Percentiles rank a stretch among this genome's conserved stretches.
phyloP scores from a whole-genome alignment of 768 basidiomycete genomes.

The Lactarius hengduanensis region DNA sequence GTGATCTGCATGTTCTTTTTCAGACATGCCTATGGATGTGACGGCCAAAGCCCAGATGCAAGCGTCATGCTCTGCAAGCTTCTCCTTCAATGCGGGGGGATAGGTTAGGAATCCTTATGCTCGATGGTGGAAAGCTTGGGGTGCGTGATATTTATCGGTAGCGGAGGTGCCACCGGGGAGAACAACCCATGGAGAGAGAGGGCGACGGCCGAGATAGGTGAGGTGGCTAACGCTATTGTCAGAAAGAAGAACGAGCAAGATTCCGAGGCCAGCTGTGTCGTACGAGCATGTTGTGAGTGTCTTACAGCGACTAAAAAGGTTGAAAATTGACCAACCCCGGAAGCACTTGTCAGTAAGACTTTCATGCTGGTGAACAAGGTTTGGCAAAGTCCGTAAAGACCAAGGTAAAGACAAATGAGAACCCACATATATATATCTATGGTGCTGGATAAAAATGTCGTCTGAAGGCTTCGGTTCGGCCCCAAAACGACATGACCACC shows the following conservation, averaged over 20 bases:
- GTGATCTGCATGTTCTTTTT: constrained; percentile 31
- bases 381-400: neutral
- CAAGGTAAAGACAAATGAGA: neutral
- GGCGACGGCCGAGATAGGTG: constrained; percentile 32
- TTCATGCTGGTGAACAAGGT: constrained; percentile 10
- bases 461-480: too few species aligned
- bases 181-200: constrained; percentile 28
- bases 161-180: constrained; percentile 18
- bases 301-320: too few species aligned
- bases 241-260: constrained; percentile 28
- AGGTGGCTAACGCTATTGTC: constrained; percentile 27
- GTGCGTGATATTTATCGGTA: constrained; percentile 11
- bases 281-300: neutral
- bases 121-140: constrained; percentile 30
- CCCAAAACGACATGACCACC: too few species aligned
- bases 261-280: constrained; percentile 30
- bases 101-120: constrained; percentile 29
- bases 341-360: constrained; percentile 25
- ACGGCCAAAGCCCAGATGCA: constrained; percentile 34
- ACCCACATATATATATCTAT: neutral
- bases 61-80: constrained; percentile 30
- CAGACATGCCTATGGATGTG: constrained; percentile 20
- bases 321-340: constrained; percentile 23
- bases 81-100: constrained; percentile 23
- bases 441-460: neutral